phyloP scores from a whole-genome alignment of 805 yeast species.

The Hanseniaspora occidentalis region DNA sequence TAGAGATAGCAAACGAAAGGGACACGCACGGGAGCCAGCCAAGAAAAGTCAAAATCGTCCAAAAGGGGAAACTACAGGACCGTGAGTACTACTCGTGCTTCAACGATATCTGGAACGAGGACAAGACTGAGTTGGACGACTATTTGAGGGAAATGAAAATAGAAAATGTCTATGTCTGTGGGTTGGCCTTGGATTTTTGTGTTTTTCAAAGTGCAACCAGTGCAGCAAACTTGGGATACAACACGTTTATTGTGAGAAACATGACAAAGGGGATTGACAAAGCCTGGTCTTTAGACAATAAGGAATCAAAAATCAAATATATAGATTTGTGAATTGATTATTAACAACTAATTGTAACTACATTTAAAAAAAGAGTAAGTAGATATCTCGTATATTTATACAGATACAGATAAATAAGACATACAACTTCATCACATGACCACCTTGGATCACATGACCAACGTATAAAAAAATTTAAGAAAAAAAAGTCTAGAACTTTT shows the following conservation, averaged over 20 bases:
- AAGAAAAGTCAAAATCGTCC: conserved; percentile 35
- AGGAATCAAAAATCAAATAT: background rate
- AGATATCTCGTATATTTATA: too few species aligned
- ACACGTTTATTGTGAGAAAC: conserved; percentile 47
- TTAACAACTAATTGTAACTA: too few species aligned
- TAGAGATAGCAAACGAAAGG: conserved; percentile 3
- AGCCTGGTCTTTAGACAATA: conserved; percentile 17
- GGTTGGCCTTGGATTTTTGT: conserved; percentile 80
- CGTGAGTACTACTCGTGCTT: conserved; percentile 86
- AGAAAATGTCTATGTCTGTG: conserved; percentile 58
- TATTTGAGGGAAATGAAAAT: conserved; percentile 36
- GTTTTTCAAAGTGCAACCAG: conserved; percentile 70
- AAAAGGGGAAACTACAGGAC: conserved; percentile 60
- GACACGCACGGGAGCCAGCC: conserved; percentile 5
- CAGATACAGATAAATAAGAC: too few species aligned
- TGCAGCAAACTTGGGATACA: conserved; percentile 46
- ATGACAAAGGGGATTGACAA: conserved; percentile 46
- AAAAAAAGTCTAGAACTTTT: too few species aligned
- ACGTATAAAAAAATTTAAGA: too few species aligned
- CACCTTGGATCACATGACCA: too few species aligned
- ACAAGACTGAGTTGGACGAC: conserved; percentile 51
- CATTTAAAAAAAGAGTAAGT: too few species aligned
- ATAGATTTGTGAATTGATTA: background rate
- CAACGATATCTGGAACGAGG: conserved; percentile 61
- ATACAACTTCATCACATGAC: too few species aligned